These are phyloP conservation scores for Hemisphaericaspora nanyangensis DNA, from an alignment of 805 yeast genomes.

Conservation along the genomic window DNA sequence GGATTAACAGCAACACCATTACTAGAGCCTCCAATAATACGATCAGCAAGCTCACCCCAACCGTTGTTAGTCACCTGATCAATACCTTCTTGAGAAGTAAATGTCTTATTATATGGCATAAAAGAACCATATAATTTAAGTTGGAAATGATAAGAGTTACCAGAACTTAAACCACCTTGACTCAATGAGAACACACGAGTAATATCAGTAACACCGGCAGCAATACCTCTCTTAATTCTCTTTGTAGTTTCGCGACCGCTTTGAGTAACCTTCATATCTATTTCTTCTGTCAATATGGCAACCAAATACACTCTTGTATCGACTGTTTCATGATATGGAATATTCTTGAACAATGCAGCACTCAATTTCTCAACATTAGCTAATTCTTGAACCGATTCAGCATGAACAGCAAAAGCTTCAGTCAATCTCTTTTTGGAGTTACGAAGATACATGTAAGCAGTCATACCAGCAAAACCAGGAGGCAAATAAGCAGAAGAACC, in stretches of 20 bases:
- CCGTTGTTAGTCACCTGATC: conserved; percentile 44
- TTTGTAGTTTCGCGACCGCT: conserved; percentile 20
- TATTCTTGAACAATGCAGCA: conserved; percentile 74
- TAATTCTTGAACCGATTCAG: conserved; percentile 53
- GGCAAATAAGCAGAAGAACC: conserved; percentile 59
- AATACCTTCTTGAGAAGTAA: conserved; percentile 9
- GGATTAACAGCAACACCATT: conserved; percentile 80
- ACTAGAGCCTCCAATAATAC: conserved; percentile 71
- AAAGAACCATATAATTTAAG: conserved; percentile 72
- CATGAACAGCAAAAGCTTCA: conserved; percentile 72
- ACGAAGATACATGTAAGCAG: conserved; percentile 69
- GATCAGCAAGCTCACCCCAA: conserved; percentile 83
- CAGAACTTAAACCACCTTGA: conserved; percentile 55
- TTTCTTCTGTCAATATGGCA: conserved; percentile 69
- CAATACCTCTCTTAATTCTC: conserved; percentile 69
- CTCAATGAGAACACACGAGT: conserved; percentile 69
- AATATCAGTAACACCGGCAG: conserved; percentile 85
- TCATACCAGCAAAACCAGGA: conserved; percentile 65
- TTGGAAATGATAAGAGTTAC: conserved; percentile 66
- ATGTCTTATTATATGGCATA: conserved; percentile 39
- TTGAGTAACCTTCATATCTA: conserved; percentile 34
- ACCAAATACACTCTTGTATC: conserved; percentile 69
- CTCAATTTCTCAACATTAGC: conserved; percentile 61
- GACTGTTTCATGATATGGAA: conserved; percentile 64
- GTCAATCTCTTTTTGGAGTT: conserved; percentile 62